Percentiles rank a stretch among this genome's conserved stretches.
phyloP scores from a whole-genome alignment of 768 basidiomycete genomes.

The Lentinula boryana region DNA sequence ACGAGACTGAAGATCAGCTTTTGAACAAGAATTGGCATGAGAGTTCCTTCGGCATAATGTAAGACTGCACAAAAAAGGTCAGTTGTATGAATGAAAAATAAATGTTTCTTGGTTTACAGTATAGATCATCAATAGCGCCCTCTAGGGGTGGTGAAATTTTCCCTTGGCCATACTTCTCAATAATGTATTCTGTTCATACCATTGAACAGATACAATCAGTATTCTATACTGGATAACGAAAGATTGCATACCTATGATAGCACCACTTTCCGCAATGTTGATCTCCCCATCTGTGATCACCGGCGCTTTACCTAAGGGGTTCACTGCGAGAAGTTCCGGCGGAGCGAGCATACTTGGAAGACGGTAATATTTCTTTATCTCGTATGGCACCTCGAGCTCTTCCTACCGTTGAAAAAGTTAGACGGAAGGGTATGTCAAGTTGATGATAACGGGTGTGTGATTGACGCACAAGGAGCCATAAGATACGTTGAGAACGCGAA shows the following conservation, averaged over 20 bases:
- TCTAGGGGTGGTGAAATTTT: slow-evolving; percentile 15
- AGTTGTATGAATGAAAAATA: neutral
- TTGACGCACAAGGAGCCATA: slow-evolving; percentile 35
- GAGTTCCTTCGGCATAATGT: slow-evolving; percentile 37
- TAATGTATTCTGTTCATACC: slow-evolving; percentile 32
- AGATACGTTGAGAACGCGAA: slow-evolving; percentile 43
- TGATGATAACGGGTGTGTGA: neutral
- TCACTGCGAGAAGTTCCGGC: slow-evolving; percentile 27
- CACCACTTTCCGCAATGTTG: slow-evolving; percentile 32
- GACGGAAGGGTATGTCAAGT: neutral
- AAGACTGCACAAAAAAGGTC: slow-evolving; percentile 18
- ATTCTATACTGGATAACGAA: neutral
- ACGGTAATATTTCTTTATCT: slow-evolving; percentile 36
- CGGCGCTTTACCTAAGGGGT: slow-evolving; percentile 41
- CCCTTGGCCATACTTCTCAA: slow-evolving; percentile 31
- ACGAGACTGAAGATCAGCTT: neutral
- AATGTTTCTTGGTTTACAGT: slow-evolving; percentile 20
- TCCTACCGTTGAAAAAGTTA: slow-evolving; percentile 26
- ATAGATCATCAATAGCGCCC: slow-evolving; percentile 24
- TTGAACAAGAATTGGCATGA: slow-evolving; percentile 30
- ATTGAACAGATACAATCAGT: neutral
- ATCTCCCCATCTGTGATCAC: slow-evolving; percentile 41
- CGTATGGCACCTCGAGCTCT: slow-evolving; percentile 40
- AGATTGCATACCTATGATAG: slow-evolving; percentile 30
- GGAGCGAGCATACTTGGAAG: slow-evolving; percentile 24